Percentiles rank a stretch among this genome's conserved stretches.
phyloP scores from a whole-genome alignment of 2,329 filamentous ascomycete genomes.

The Niveomyces coronatus region DNA sequence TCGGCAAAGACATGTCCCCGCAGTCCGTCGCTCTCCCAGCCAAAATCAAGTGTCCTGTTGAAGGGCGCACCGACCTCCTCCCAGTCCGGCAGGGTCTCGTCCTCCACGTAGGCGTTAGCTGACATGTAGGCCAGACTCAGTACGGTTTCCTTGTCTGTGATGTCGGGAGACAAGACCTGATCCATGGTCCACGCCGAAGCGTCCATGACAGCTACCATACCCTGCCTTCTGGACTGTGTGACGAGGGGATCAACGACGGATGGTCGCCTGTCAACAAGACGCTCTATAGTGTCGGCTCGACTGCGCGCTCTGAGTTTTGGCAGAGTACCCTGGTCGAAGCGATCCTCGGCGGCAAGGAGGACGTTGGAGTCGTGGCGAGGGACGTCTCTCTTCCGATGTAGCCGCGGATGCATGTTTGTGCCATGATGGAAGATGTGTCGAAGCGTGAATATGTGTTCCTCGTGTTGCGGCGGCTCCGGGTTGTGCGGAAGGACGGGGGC shows the following conservation, averaged over 20 bases:
- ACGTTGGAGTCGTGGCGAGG: slow-evolving; percentile 40
- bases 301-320: slow-evolving; percentile 52
- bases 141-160: slow-evolving; percentile 77
- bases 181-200: slow-evolving; percentile 76
- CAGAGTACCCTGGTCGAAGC: slow-evolving; percentile 39
- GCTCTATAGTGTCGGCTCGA: slow-evolving; percentile 59
- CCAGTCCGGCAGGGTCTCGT: slow-evolving; percentile 67
- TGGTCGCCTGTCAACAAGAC: slow-evolving; percentile 68
- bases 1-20: slow-evolving; percentile 90
- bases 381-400: slow-evolving; percentile 71
- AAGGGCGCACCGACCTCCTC: slow-evolving; percentile 67
- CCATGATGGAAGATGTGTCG: slow-evolving; percentile 92
- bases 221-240: slow-evolving; percentile 57
- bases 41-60: slow-evolving; percentile 82
- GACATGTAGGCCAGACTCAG: slow-evolving; percentile 81
- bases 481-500: slow-evolving; percentile 28
- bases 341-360: slow-evolving; percentile 52
- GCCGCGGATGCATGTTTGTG: slow-evolving; percentile 62
- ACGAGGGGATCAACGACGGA: slow-evolving; percentile 71
- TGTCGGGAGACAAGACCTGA: slow-evolving; percentile 65
- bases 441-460: slow-evolving; percentile 55
- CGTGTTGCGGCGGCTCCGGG: slow-evolving; percentile 35
- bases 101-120: slow-evolving; percentile 75
- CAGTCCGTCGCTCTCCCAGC: slow-evolving; percentile 82
- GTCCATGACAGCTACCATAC: slow-evolving; percentile 52